Evolutionary conservation across 352 stramenopile species (phyloP), one percentile per base, ranked within the genome.

Genomic region (Globisporangium echinulatum): DNA sequence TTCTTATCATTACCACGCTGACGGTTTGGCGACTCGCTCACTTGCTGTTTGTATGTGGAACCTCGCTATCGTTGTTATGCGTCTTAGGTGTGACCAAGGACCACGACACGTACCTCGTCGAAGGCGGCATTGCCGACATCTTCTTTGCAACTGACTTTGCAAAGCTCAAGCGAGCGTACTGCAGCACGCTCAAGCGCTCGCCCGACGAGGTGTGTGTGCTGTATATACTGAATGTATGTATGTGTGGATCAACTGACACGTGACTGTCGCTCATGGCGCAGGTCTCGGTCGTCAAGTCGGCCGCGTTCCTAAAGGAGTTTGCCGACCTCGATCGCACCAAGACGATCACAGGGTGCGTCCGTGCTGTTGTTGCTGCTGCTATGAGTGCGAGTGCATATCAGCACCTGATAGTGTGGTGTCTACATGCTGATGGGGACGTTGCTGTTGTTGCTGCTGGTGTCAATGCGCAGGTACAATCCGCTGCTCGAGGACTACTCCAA

Each of bases 141-240:
- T 97, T 96, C 69, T 97, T 97, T 49, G 75, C 89, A 7, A 96
- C 87, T 4, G 87, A 96, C 61, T 97, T 97, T 68, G 62, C 75
- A 1, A 72, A 74, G 39, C 69, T 97, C 17, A 88, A 90, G 59
- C 82, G 81, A 44, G 82, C 88, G 15, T 96, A 97, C 69, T 88
- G 81, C 64, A 78, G 62, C 14, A 70, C 82, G 43, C 70, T 89
- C 11, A 64, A 77, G 5, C 75, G 80, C 17, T 68, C 79, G 39
- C 57, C 70, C 4, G 75, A 86, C 40, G 74, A 87, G 5, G 42
- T 49, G 15, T 8, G 50, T 11, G 11, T 11, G 39, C 4, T 33
- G 25, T 33, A 33, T 33, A 43, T 8, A 43, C 39, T 43, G 39
- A 8, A 8, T 15, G 11, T 43, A 6, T 46, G 42, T 5, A 11